Base-by-base conservation (phyloP, 129 eudicot genomes). In the Centaurea solstitialis region DNA sequence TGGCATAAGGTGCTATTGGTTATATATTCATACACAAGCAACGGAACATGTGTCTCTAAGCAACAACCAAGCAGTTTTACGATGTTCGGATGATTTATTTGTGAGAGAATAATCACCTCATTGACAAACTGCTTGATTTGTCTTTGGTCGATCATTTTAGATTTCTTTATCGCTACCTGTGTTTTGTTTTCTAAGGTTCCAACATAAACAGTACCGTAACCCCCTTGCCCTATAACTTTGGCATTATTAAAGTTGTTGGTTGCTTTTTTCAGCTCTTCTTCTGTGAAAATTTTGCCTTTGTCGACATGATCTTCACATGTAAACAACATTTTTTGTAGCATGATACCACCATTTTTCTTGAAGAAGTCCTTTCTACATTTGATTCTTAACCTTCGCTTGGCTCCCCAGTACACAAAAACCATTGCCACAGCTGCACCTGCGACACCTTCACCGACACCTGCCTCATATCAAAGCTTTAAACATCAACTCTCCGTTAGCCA, bases 211-310 rank as follows among this genome's bases (percentile, higher is more conserved):
- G 75, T 77, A 17, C 86, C 86, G 39, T 64, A 77, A 12, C 86
- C 86, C 21, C 82, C 86, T 65, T 83, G 86, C n/a, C 86, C 86
- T 6, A 83, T 66, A 61, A 83, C 2, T 7, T 83, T 83, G 15
- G 23, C 26, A 0, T 70, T 26, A 12, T 28, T 76, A 68, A 82
- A 82, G 78, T 70, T 76, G 37, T 76, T 38, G 3, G 86, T 82
- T 35, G 86, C 81, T 17, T 77, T 82, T 50, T 70, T 82, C 18
- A 82, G 64, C 69, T 70, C 86, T 57, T 82, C 86, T 76, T 82
- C 81, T 5, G 86, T 76, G 86, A 76, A 82, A 23, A 76, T 82
- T 39, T 61, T 76, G 9, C 64, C 77, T 53, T 39, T 70, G 20
- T 82, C 64, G 68, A 26, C 26, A n/a, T 53, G 40, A 65, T 76